Evolutionary conservation across 73 alveolate species (phyloP).

Genomic region (Paramecium octaurelia): DNA sequence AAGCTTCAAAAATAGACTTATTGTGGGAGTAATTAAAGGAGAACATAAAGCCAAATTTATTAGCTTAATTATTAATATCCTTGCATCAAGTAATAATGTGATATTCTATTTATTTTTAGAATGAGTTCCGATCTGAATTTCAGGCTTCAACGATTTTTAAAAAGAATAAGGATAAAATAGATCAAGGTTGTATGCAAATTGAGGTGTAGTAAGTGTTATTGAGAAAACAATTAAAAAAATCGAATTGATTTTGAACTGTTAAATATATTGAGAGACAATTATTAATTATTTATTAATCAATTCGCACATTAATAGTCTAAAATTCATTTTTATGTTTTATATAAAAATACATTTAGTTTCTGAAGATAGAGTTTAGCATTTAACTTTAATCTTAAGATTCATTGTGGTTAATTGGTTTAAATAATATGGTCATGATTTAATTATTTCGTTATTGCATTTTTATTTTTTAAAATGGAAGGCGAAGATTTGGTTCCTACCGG

Average conservation of each 20-base stretch:
- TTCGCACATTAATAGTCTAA: neutral
- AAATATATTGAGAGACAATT: neutral
- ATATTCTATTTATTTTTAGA: neutral
- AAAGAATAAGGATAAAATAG: neutral
- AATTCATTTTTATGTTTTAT: neutral
- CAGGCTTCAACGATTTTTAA: neutral
- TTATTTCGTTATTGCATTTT: neutral
- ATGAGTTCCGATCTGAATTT: neutral
- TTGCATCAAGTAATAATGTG: neutral
- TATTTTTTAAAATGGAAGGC: neutral
- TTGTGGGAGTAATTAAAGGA: conserved; percentile 37
- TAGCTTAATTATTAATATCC: neutral
- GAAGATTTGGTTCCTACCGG: neutral
- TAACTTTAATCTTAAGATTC: neutral
- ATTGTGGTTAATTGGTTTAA: neutral
- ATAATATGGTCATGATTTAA: neutral
- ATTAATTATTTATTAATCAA: neutral
- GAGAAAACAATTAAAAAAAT: neutral
- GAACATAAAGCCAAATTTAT: neutral
- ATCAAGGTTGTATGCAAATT: neutral
- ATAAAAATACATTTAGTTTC: neutral
- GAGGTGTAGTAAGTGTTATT: neutral
- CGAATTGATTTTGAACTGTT: neutral
- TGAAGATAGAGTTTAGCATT: neutral
- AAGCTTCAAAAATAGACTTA: neutral